Evolutionary conservation across 2,329 filamentous ascomycete species (phyloP).

Genomic region (Alternaria sp.): DNA sequence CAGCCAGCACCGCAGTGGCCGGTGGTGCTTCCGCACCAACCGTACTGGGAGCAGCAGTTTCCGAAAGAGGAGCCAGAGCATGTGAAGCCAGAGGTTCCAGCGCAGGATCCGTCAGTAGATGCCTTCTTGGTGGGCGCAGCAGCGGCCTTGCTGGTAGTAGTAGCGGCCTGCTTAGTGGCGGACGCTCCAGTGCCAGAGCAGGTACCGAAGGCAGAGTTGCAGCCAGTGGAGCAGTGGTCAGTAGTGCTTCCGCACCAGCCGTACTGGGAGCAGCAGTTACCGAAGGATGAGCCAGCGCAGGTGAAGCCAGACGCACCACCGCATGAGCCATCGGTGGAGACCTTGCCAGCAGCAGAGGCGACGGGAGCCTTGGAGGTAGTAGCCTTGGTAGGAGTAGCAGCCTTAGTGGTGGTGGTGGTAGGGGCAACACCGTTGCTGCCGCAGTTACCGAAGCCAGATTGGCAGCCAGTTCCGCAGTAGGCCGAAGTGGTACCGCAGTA

Average conservation of each 20-base stretch:
- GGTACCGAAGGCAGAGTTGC: conserved; percentile 42
- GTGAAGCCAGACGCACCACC: conserved; percentile 36
- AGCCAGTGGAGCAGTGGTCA: conserved; percentile 40
- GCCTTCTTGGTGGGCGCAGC: conserved; percentile 23
- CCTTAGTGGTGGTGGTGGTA: not conserved
- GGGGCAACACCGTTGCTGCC: conserved; percentile 11
- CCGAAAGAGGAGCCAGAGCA: conserved; percentile 53
- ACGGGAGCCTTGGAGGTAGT: conserved; percentile 7
- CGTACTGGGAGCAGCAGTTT: conserved; percentile 53
- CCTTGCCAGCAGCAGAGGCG: conserved; percentile 11
- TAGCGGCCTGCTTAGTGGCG: not conserved
- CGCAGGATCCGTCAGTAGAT: conserved; percentile 36
- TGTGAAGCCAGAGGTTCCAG: conserved; percentile 36
- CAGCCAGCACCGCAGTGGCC: conserved; percentile 41
- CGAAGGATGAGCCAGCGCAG: conserved; percentile 52
- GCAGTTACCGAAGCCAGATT: conserved; percentile 37
- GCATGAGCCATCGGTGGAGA: conserved; percentile 33
- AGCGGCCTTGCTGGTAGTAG: conserved; percentile 5
- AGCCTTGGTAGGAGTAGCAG: not conserved
- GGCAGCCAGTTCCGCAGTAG: conserved; percentile 41
- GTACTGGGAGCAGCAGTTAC: conserved; percentile 54
- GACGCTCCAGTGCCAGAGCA: conserved; percentile 21
- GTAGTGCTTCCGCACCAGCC: conserved; percentile 48
- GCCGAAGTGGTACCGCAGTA: conserved; percentile 30
- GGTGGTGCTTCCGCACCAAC: conserved; percentile 48